Base-by-base conservation (phyloP, 1,284 basidiomycete species). In the Pyrrhoderma noxium region DNA sequence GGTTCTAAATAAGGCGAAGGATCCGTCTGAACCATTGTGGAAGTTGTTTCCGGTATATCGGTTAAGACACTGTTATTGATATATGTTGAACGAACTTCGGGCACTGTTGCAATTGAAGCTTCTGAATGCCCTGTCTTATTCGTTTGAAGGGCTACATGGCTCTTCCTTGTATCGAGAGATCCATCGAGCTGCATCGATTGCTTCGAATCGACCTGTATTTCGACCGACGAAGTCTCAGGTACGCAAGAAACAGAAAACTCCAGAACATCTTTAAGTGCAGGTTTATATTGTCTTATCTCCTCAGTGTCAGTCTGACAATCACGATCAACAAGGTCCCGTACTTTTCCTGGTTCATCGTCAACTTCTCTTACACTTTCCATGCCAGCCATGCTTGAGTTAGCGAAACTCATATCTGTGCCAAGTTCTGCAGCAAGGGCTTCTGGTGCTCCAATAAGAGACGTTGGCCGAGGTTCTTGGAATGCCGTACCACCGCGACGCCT, bases 361-460 rank as follows among this genome's bases (percentile, higher is more conserved):
- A 70, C 66, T 48, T 70, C 70, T 42, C 67, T 65, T 53, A 70
- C 59, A 64, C 71, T 56, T 62, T 70, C 57, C 67, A 70, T 74
- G 56, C 77, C 79, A 18, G 21, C 14, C 49, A 78, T 71, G 16
- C 66, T 47, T 16, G 47, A 53, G 39, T 55, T 54, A 25, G 55
- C 52, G 25, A 60, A 42, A 31, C 76, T 76, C 45, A 86, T 69
- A 61, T 85, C 85, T 27, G 76, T 72, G 34, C 76, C 77, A 45
- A 86, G 70, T 61, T 85, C 85, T 27, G 76, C 73, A 21, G 82
- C 79, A 23, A 88, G 69, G 9, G 81, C 76, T 58, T 84, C 85
- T 0, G 84, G 83, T 11, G 77, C 74, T 31, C 78, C 81, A 8
- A 87, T 74, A 34, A 88, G 66, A 0, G 82, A 86, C 31, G 78